Evolutionary conservation across 805 yeast genomes (phyloP), one percentile per base, ranked within the genome.

Genomic region (Tetrapisispora nanseiensis): DNA sequence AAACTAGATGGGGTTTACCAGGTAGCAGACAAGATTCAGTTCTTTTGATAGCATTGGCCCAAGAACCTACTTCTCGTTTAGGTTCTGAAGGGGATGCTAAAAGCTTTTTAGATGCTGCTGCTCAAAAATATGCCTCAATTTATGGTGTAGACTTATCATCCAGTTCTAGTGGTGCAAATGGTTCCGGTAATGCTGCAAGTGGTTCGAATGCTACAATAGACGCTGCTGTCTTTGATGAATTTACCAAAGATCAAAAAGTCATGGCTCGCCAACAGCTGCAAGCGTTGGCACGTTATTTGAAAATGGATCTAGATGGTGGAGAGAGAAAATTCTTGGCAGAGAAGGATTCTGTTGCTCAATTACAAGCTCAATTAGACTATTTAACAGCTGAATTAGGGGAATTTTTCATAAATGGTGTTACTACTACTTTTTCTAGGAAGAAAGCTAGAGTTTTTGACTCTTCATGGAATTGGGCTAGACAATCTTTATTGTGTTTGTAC

Each of bases 401-500:
- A 57, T 80, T 80, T 59, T 92, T 89, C 64, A 89, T 96, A 39
- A 75, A 80, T 45, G 97, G 98, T 62, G 82, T 92, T 56, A 72
- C 80, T 51, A 95, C 97, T 33, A 78, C 82, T 4, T 92, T 92
- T 70, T 84, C 95, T 26, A 74, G 90, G 48, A 75, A 84, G 68
- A 92, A 92, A 72, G 95, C 97, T 23, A 84, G 98, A 71, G 80
- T 82, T 42, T 92, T 90, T 66, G 97, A 92, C 68, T 87, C 97
- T 19, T 87, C 89, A 68, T 92, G 98, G 98, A 94, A 94, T 68
- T 92, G 98, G 98, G 97, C 97, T 37, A 85, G 97, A 67, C 98
- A 92, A 72, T 95, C 92, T 63, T 84, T 92, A 47, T 71, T 92
- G 54, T 78, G 87, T 39, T 82, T 92, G 86, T 92, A 85, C 70